These are phyloP conservation scores for Taxawa tesnikishii DNA, from an alignment of 2,329 filamentous ascomycete species.

Conservation along the genomic window DNA sequence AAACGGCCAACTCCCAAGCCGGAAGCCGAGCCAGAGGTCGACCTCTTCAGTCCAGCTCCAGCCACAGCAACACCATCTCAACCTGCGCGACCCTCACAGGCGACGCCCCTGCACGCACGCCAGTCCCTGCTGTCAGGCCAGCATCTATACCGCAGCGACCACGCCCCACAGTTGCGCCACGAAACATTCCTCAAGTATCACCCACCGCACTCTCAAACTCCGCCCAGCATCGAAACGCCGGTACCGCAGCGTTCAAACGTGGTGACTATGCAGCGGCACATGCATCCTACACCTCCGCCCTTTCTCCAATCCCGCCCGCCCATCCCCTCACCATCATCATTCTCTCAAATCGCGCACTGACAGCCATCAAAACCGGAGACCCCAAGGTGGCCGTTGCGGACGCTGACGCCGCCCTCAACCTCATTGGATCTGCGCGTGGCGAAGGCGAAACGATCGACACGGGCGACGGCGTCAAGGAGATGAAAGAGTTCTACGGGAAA, in stretches of 20 bases:
- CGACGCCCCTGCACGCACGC: no score
- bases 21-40: constrained; percentile 16
- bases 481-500: constrained; percentile 90
- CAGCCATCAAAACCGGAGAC: constrained; percentile 81
- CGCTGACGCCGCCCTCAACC: constrained; percentile 63
- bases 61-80: not conserved
- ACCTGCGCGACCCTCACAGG: constrained; percentile 4
- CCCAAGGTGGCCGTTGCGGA: constrained; percentile 78
- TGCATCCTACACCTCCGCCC: constrained; percentile 64
- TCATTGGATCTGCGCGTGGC: constrained; percentile 71
- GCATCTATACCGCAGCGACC: constrained; percentile 20
- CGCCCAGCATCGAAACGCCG: constrained; percentile 64
- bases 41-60: constrained; percentile 20
- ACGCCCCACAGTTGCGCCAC: constrained; percentile 36
- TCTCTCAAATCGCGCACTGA: constrained; percentile 81
- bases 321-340: constrained; percentile 85
- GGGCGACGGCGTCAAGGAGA: constrained; percentile 56
- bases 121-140: constrained; percentile 3
- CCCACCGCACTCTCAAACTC: constrained; percentile 60
- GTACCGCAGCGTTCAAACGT: constrained; percentile 82
- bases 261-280: constrained; percentile 87
- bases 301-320: constrained; percentile 58
- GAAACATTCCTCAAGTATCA: constrained; percentile 56
- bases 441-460: constrained; percentile 70
- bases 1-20: constrained; percentile 49